A percentile compares a stretch with the other conserved stretches of the same genome.
Evolutionary conservation across 1,139 yeast genomes (phyloP).

Genomic region (Geotrichum candidum): DNA sequence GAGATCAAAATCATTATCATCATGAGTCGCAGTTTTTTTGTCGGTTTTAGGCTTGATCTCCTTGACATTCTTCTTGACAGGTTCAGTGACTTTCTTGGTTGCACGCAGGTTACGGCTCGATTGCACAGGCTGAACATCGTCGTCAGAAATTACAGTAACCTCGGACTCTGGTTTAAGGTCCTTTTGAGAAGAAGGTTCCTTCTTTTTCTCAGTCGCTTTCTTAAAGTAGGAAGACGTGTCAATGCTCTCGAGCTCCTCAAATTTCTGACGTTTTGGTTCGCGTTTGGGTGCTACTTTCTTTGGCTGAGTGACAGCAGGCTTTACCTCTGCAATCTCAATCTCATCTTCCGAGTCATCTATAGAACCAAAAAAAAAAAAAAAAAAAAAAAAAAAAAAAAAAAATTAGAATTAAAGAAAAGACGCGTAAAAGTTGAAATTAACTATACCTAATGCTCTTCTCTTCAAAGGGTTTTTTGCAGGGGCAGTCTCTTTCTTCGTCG

Average conservation of each 20-base stretch:
- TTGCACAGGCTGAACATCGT: background rate
- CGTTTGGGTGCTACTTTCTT: conserved; percentile 6
- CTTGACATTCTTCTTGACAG: background rate
- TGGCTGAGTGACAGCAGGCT: background rate
- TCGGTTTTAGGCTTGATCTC: background rate
- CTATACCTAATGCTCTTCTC: conserved; percentile 13
- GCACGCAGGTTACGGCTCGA: background rate
- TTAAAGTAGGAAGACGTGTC: conserved; percentile 22
- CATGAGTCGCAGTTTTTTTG: background rate
- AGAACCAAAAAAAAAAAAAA: background rate
- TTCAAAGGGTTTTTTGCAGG: conserved; percentile 6
- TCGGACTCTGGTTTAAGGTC: background rate
- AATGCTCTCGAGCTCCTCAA: conserved; percentile 20
- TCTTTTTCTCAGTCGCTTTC: conserved; percentile 11
- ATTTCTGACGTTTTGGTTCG: conserved; percentile 11
- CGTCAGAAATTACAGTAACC: background rate
- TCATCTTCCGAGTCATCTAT: conserved; percentile 16
- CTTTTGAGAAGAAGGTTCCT: background rate
- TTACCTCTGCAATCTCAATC: background rate
- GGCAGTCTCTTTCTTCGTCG: conserved; percentile 5
- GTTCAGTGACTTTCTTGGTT: background rate
- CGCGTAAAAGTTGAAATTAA: background rate
- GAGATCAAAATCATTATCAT: conserved; percentile 8
- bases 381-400: background rate
- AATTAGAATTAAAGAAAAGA: background rate